Conservation (phyloP, 257 asterid species). For the Solanum medicagineum region DNA sequence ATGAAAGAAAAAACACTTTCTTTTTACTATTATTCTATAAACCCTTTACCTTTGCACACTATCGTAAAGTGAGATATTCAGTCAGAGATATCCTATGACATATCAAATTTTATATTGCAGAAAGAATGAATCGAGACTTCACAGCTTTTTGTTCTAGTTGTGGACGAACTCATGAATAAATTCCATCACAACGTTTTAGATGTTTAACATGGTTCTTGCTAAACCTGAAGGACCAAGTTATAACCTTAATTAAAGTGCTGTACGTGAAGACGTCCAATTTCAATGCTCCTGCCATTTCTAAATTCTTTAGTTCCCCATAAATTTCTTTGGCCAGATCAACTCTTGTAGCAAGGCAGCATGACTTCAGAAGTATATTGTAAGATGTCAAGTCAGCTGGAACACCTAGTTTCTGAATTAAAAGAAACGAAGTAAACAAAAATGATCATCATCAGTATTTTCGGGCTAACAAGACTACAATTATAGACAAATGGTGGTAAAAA, state of each 20-base stretch:
- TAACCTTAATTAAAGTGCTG: conserved; percentile 88
- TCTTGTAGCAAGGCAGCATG: conserved; percentile 72
- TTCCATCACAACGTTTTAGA: background rate
- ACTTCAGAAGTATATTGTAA: conserved; percentile 77
- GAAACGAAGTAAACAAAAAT: background rate
- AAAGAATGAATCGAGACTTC: background rate
- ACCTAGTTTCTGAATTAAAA: conserved; percentile 46
- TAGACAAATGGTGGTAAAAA: background rate
- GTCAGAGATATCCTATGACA: background rate
- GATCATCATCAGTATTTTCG: background rate
- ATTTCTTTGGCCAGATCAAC: conserved; percentile 75
- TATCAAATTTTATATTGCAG: background rate
- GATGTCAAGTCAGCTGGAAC: conserved; percentile 62
- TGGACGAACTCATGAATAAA: background rate
- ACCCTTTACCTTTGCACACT: background rate
- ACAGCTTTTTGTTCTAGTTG: background rate
- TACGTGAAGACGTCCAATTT: conserved; percentile 86
- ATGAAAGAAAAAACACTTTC: background rate
- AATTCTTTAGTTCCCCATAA: conserved; percentile 38
- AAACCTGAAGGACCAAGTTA: background rate
- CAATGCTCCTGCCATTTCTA: conserved; percentile 55
- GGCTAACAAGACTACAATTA: background rate
- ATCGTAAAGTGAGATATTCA: background rate
- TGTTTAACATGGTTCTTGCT: background rate
- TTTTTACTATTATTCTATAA: background rate